Evolutionary conservation across 768 basidiomycete genomes (phyloP), one percentile per base, ranked within the genome.

Genomic region (Panus rudis): DNA sequence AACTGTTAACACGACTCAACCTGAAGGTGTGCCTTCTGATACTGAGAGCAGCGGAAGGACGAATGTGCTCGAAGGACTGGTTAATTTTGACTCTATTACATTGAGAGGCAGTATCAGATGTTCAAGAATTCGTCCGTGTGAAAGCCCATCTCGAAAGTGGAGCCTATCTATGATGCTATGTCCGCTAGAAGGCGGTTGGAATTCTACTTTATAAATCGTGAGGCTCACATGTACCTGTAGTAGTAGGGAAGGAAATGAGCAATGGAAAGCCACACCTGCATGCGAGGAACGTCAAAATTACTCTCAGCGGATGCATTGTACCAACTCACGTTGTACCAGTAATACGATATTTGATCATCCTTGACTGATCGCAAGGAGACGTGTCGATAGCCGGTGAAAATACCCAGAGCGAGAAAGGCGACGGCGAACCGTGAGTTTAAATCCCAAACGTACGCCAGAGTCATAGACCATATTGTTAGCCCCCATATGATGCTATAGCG

Each of bases 371-470:
- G 46, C 24, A 39, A 31, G 20, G 32, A 6, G 8, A 52, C 25
- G 25, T 46, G 50, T 8, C 51, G 43, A 7, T 35, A 22, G 3
- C 45, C 72, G 25, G 68, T 60, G 12, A 61, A 50, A 22, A 61
- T 42, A 1, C 64, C 63, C 2, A 67, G 61, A 0, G 51, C 46
- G 11, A 37, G 26, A 24, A 43, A 43, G 24, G 58, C 51, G 1
- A 42, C 21, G 8, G 41, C 24, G 10, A 47, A 31, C 7, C 43
- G 4, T 2, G 20, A 12, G 31, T 52, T 49, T 8, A 69, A 39
- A 22, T 62, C 49, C 50, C 58, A 62, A 7, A 52, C 42, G 24
- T 21, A 16, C 1, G 42, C 40, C 5, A 62, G 37, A 6, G 46
- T 49, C 1, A 51, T 17, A 6, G 61, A 59, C 59, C 59, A 62